Conservation (phyloP, 1,284 basidiomycete genomes). For the Grifola frondosa region DNA sequence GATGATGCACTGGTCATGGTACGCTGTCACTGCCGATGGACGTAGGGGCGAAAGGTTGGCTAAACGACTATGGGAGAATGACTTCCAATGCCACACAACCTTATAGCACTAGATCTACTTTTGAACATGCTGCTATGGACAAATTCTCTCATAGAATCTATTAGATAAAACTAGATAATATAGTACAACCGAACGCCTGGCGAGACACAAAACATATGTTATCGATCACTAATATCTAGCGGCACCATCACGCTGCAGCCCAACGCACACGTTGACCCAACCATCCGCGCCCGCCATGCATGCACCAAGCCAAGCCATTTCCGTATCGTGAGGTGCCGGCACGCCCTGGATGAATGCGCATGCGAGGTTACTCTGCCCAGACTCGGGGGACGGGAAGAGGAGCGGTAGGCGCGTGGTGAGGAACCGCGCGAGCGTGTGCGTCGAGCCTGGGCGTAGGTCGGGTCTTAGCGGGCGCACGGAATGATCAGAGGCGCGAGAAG, state of each 20-base stretch:
- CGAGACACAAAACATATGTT: background rate
- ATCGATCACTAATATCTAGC: background rate
- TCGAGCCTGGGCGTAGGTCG: slow-evolving; percentile 43
- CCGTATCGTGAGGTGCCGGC: slow-evolving; percentile 80
- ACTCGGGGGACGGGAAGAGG: slow-evolving; percentile 51
- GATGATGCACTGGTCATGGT: too few species aligned
- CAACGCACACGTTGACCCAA: slow-evolving; percentile 88
- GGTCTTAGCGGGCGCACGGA: background rate
- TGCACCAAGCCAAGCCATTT: slow-evolving; percentile 90
- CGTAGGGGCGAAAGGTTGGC: too few species aligned
- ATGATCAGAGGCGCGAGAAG: background rate
- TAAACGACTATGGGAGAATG: too few species aligned
- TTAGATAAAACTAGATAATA: too few species aligned
- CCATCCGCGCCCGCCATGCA: slow-evolving; percentile 92
- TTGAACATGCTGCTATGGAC: too few species aligned
- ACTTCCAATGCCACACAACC: too few species aligned
- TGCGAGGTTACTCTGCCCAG: slow-evolving; percentile 44
- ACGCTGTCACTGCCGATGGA: too few species aligned
- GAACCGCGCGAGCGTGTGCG: slow-evolving; percentile 60
- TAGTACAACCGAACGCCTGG: too few species aligned
- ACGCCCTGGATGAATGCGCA: slow-evolving; percentile 87
- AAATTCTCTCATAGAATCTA: too few species aligned
- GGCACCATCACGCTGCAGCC: slow-evolving; percentile 35
- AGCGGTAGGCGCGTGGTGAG: slow-evolving; percentile 63
- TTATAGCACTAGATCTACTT: too few species aligned